A percentile compares a stretch with the other conserved stretches of the same genome.
phyloP scores from a whole-genome alignment of 192 early-diverging fungal genomes.

The Linderina pennispora region DNA sequence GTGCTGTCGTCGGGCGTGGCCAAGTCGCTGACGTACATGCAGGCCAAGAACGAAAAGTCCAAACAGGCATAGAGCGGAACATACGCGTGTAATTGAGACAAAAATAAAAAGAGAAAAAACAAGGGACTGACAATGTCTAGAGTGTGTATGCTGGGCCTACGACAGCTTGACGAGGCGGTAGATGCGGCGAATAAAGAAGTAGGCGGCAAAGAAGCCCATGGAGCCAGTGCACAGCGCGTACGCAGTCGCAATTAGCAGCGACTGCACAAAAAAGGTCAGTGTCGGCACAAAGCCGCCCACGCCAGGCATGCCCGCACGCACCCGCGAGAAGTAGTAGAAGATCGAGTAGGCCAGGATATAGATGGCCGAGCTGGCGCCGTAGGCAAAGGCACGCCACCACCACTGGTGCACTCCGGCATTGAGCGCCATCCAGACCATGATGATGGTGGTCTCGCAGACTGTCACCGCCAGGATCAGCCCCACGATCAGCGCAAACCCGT shows the following conservation, averaged over 20 bases:
- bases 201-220: conserved; percentile 45
- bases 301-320: conserved; percentile 52
- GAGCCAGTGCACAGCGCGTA: conserved; percentile 49
- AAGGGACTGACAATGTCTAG: neutral
- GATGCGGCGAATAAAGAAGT: conserved; percentile 40
- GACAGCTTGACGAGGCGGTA: conserved; percentile 29
- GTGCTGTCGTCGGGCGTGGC: conserved; percentile 78
- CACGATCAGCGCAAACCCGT: conserved; percentile 53
- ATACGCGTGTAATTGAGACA: neutral
- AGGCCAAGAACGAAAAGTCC: conserved; percentile 43
- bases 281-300: conserved; percentile 56
- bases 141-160: neutral
- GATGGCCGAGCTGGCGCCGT: conserved; percentile 62
- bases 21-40: conserved; percentile 58
- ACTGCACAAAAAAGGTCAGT: conserved; percentile 69
- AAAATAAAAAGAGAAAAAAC: neutral
- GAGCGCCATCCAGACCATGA: conserved; percentile 65
- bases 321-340: conserved; percentile 61
- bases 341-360: conserved; percentile 81
- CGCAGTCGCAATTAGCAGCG: conserved; percentile 57
- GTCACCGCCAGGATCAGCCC: conserved; percentile 55
- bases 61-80: neutral
- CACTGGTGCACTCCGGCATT: conserved; percentile 69
- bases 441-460: conserved; percentile 58
- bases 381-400: conserved; percentile 92